phyloP scores from a whole-genome alignment of 208 protist species.

The Sergeia podlipaevii region DNA sequence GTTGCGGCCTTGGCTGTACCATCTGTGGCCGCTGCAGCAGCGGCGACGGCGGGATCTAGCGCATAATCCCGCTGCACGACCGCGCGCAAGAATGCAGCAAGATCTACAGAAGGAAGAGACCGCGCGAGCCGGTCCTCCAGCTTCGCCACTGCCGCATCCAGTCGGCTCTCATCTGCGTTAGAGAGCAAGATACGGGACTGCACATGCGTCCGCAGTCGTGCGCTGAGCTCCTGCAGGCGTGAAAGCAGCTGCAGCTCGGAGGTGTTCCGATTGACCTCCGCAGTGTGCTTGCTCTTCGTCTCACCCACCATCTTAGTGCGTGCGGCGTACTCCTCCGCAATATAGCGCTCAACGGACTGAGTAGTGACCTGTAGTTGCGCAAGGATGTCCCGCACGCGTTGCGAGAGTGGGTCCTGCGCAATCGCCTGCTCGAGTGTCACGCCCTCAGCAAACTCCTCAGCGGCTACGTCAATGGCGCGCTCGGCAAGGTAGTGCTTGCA shows the following conservation, averaged over 20 bases:
- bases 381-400: conserved; percentile 26
- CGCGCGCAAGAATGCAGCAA: not conserved
- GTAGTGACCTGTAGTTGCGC: conserved; percentile 12
- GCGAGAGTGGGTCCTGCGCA: conserved; percentile 15
- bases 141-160: conserved; percentile 16
- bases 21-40: conserved; percentile 4
- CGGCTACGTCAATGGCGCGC: conserved; percentile 27
- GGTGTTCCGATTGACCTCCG: conserved; percentile 38
- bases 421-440: conserved; percentile 11
- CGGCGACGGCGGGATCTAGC: conserved; percentile 6
- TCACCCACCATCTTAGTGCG: conserved; percentile 19
- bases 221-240: conserved; percentile 51
- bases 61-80: conserved; percentile 1
- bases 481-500: conserved; percentile 30
- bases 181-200: conserved; percentile 53
- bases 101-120: not conserved
- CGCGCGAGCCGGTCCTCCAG: conserved; percentile 6
- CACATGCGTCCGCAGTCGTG: conserved; percentile 63
- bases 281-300: conserved; percentile 15
- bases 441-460: conserved; percentile 16
- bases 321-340: conserved; percentile 18
- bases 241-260: conserved; percentile 60
- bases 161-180: conserved; percentile 37
- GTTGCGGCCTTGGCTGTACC: not conserved
- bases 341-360: conserved; percentile 24